Conservation (phyloP, 2,329 filamentous ascomycete species). For the Pseudogymnoascus sp. region DNA sequence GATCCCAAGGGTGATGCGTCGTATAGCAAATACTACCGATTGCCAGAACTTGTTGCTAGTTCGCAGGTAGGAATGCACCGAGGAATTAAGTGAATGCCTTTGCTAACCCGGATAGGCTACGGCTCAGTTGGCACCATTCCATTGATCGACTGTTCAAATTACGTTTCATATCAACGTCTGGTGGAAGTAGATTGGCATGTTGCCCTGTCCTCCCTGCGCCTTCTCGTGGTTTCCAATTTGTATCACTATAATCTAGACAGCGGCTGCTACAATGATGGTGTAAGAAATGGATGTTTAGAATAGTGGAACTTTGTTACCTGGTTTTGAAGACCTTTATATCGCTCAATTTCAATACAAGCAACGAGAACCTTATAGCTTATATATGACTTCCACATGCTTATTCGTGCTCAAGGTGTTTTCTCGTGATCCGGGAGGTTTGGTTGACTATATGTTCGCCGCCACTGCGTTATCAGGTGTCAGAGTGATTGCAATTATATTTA, state of each 20-base stretch:
- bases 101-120: not conserved
- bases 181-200: not conserved
- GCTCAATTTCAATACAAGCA: not conserved
- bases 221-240: not conserved
- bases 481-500: no score
- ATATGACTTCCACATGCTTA: not conserved
- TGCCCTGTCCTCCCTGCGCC: not conserved
- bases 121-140: not conserved
- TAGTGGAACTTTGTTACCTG: not conserved
- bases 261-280: not conserved
- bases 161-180: not conserved
- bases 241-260: constrained; percentile 7
- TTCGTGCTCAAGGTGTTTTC: not conserved
- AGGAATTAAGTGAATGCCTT: not conserved
- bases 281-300: constrained; percentile 7
- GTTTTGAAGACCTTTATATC: not conserved
- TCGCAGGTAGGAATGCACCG: not conserved
- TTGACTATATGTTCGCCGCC: not conserved
- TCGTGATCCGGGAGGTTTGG: not conserved
- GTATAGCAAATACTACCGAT: constrained; percentile 38
- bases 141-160: not conserved
- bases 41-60: constrained; percentile 12
- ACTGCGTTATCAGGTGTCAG: no score
- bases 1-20: constrained; percentile 36
- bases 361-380: not conserved